These are phyloP conservation scores for Phytophthora citricola DNA, from an alignment of 352 stramenopile species.

Conservation along the genomic window DNA sequence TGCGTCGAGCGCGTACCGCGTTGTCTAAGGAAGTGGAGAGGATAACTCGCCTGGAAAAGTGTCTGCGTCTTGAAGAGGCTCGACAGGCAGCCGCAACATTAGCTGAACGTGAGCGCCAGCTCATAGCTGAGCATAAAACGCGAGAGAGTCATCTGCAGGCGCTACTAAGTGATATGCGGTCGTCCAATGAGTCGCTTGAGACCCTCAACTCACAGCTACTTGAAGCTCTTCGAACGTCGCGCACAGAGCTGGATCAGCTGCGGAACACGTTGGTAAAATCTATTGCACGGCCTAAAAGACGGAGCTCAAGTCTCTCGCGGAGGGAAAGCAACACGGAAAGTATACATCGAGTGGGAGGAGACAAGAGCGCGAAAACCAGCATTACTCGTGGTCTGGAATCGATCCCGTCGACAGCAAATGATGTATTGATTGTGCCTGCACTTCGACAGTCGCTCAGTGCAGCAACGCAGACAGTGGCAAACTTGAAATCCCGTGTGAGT, in stretches of 20 bases:
- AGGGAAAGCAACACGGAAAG: constrained; percentile 16
- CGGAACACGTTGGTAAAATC: constrained; percentile 58
- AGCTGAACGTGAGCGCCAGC: constrained; percentile 49
- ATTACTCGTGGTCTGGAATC: constrained; percentile 5
- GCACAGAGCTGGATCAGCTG: constrained; percentile 54
- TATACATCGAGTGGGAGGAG: not conserved
- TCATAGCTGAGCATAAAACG: constrained; percentile 46
- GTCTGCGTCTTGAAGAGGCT: constrained; percentile 64
- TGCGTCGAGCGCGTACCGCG: constrained; percentile 54
- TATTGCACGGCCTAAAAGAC: constrained; percentile 20
- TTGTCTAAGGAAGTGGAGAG: constrained; percentile 73
- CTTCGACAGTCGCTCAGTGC: constrained; percentile 55
- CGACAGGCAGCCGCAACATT: constrained; percentile 58
- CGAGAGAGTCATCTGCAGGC: constrained; percentile 58
- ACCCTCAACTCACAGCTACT: constrained; percentile 61
- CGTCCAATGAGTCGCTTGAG: constrained; percentile 58
- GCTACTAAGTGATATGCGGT: constrained; percentile 54
- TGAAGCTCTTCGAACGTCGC: constrained; percentile 48
- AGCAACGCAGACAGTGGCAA: constrained; percentile 43
- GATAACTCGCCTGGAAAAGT: constrained; percentile 66
- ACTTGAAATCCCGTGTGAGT: constrained; percentile 46
- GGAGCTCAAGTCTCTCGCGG: constrained; percentile 15
- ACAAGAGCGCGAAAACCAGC: constrained; percentile 24
- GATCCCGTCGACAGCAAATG: constrained; percentile 19
- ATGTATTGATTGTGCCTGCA: constrained; percentile 44